A percentile compares a stretch with the other conserved stretches of the same genome.
Evolutionary conservation across 2,329 filamentous ascomycete genomes (phyloP).

Genomic region (Verticillium alfalfae): DNA sequence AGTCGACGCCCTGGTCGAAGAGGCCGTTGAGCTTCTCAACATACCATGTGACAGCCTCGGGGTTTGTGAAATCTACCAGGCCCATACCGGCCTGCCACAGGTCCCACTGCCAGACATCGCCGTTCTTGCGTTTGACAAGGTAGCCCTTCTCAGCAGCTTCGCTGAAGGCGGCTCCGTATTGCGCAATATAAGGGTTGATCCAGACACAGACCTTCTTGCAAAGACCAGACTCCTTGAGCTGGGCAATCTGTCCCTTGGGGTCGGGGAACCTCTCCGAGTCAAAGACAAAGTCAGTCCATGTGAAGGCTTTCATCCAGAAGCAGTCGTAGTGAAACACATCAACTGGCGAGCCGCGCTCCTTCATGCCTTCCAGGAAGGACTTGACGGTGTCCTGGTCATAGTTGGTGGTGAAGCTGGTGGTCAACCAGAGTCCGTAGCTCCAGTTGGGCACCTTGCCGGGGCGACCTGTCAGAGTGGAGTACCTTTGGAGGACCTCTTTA

Average conservation of each 20-base stretch:
- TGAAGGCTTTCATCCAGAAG: conserved; percentile 73
- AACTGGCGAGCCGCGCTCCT: conserved; percentile 56
- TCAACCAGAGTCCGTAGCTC: conserved; percentile 74
- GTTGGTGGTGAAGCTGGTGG: conserved; percentile 68
- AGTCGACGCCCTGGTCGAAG: conserved; percentile 64
- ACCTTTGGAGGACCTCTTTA: conserved; percentile 65
- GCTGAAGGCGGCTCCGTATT: conserved; percentile 61
- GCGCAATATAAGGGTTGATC: conserved; percentile 71
- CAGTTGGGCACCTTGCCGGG: conserved; percentile 62
- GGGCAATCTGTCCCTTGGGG: conserved; percentile 55
- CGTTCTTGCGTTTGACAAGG: conserved; percentile 62
- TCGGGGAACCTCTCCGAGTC: conserved; percentile 64
- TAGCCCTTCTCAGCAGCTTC: conserved; percentile 62
- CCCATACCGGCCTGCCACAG: conserved; percentile 75
- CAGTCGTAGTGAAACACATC: conserved; percentile 74
- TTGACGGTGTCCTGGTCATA: conserved; percentile 67
- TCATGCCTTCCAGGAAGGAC: conserved; percentile 65
- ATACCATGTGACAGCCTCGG: conserved; percentile 62
- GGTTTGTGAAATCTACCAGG: conserved; percentile 70
- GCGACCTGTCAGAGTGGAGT: conserved; percentile 61
- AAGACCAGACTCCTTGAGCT: conserved; percentile 58
- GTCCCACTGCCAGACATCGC: conserved; percentile 71
- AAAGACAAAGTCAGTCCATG: conserved; percentile 72
- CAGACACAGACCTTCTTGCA: conserved; percentile 64
- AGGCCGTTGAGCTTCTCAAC: conserved; percentile 53